Base-by-base conservation (phyloP, 108 stramenopile species). In the Cylindrotheca closterium region DNA sequence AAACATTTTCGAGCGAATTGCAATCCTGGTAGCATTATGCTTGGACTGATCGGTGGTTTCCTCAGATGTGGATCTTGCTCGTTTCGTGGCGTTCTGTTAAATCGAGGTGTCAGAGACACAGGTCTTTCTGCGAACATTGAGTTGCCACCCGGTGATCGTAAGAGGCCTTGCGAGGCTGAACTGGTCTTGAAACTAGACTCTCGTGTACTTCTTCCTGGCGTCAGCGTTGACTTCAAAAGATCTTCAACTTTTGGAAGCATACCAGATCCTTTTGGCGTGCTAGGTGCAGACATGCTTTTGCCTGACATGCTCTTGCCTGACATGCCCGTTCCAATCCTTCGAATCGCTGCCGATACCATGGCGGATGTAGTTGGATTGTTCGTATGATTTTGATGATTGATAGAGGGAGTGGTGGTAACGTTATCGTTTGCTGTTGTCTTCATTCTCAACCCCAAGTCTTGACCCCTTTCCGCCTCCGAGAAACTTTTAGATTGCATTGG, bases 81-180 rank as follows among this genome's bases (percentile, higher is more conserved):
- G n/a, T n/a, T n/a, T n/a, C n/a, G n/a, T n/a, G n/a, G n/a, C n/a
- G n/a, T n/a, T n/a, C n/a, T n/a, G n/a, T n/a, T n/a, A n/a, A n/a
- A n/a, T n/a, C n/a, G n/a, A n/a, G n/a, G n/a, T n/a, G n/a, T n/a
- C n/a, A n/a, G n/a, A n/a, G n/a, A n/a, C n/a, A n/a, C n/a, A n/a
- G n/a, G n/a, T n/a, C n/a, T n/a, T n/a, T n/a, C n/a, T n/a, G n/a
- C n/a, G n/a, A n/a, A n/a, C n/a, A n/a, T n/a, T n/a, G n/a, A n/a
- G n/a, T n/a, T n/a, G n/a, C n/a, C n/a, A n/a, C 79, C 79, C 26
- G 79, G 79, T 1, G 79, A 81, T 22, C 75, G 54, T 31, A 81
- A 55, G n/a, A n/a, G n/a, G n/a, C n/a, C n/a, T n/a, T n/a, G n/a
- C n/a, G n/a, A n/a, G n/a, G n/a, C n/a, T n/a, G n/a, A n/a, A n/a